Evolutionary conservation across 148 eudicot genomes (phyloP).

Genomic region (Diospyros kaki): DNA sequence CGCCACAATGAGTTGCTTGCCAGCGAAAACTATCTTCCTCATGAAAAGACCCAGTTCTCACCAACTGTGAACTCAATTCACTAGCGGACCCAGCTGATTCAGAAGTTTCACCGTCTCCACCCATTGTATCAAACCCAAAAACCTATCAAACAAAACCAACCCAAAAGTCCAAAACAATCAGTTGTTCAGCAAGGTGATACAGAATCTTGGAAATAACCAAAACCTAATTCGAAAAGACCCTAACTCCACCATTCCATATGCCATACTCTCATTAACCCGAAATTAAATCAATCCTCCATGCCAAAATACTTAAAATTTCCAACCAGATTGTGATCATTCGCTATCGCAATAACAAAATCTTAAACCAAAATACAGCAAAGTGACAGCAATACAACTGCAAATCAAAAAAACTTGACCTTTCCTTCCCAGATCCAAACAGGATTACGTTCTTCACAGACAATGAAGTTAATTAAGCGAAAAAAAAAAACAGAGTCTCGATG

Average conservation of each 20-base stretch:
- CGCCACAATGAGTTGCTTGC: conserved; percentile 37
- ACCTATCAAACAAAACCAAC: no score
- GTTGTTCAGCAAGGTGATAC: background rate
- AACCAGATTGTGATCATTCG: background rate
- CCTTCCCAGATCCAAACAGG: background rate
- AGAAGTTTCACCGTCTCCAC: conserved; percentile 32
- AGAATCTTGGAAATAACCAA: background rate
- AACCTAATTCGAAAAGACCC: background rate
- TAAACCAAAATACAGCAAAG: conserved; percentile 4
- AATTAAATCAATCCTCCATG: background rate
- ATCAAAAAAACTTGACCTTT: background rate
- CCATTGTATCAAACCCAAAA: no score
- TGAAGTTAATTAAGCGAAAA: background rate
- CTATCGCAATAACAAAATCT: conserved; percentile 4
- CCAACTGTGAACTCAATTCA: conserved; percentile 23
- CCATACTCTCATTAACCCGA: background rate
- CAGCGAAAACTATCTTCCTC: conserved; percentile 33
- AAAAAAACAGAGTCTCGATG: background rate
- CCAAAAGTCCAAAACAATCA: background rate
- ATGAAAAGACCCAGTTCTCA: background rate
- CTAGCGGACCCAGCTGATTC: conserved; percentile 24
- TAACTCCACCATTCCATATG: background rate
- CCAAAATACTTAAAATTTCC: background rate
- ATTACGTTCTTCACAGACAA: background rate
- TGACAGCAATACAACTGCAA: background rate